Percentiles rank a stretch among this genome's conserved stretches.
Conservation (phyloP, 805 yeast genomes). For the Sungouiella blattae region DNA sequence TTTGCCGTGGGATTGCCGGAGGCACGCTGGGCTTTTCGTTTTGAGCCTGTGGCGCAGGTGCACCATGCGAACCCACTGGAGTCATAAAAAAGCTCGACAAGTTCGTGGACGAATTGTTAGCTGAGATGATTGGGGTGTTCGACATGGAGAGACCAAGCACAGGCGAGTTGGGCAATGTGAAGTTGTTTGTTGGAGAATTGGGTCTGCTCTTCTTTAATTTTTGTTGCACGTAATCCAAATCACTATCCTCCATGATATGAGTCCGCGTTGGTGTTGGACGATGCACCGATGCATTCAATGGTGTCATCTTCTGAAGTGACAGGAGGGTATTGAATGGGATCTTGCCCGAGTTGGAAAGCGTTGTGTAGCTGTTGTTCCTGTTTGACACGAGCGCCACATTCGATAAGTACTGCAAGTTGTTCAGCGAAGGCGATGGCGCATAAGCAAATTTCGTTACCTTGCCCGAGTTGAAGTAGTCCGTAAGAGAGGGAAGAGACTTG, state of each 20-base stretch:
- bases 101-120: constrained; percentile 40
- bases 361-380: constrained; percentile 6
- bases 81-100: constrained; percentile 35
- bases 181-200: constrained; percentile 40
- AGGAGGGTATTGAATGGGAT: constrained; percentile 32
- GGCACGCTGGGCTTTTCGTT: constrained; percentile 6
- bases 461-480: constrained; percentile 41
- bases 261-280: constrained; percentile 16
- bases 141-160: constrained; percentile 36
- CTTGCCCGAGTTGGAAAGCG: constrained; percentile 28
- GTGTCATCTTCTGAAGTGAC: constrained; percentile 64
- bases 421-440: constrained; percentile 14
- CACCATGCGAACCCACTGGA: constrained; percentile 13
- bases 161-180: constrained; percentile 44
- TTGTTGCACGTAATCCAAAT: constrained; percentile 45
- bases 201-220: constrained; percentile 48
- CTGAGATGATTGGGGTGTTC: constrained; percentile 41
- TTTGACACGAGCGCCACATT: constrained; percentile 37
- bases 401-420: constrained; percentile 30
- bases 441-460: constrained; percentile 9
- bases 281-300: constrained; percentile 15
- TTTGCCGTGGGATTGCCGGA: constrained; percentile 1
- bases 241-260: constrained; percentile 39
- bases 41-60: constrained; percentile 9
- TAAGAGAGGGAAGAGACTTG: constrained; percentile 51